A percentile compares a stretch with the other conserved stretches of the same genome.
These are phyloP conservation scores for Saccharomycopsis crataegensis DNA, from an alignment of 1,139 yeast species.

Conservation along the genomic window DNA sequence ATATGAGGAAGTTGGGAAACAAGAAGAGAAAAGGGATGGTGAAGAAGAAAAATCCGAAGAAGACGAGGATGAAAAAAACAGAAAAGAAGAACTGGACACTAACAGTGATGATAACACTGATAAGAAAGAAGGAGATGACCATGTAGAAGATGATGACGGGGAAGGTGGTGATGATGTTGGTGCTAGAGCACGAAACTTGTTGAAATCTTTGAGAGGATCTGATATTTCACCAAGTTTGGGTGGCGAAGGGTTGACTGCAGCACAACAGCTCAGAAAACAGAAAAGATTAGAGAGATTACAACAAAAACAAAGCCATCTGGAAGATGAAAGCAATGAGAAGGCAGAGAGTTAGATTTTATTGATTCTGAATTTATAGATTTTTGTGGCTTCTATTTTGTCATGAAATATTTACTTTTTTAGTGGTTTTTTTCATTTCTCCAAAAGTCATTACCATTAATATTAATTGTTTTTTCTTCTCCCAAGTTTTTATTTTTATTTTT, in stretches of 20 bases:
- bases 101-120: neutral
- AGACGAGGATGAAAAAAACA: neutral
- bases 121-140: neutral
- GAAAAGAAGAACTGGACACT: neutral
- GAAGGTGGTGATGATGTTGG: constrained; percentile 36
- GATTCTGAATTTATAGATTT: no score
- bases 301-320: constrained; percentile 1
- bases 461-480: no score
- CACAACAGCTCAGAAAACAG: constrained; percentile 26
- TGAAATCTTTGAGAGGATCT: constrained; percentile 47
- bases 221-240: constrained; percentile 16
- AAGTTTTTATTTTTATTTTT: no score
- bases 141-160: neutral
- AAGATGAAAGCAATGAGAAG: constrained; percentile 1
- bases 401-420: no score
- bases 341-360: no score
- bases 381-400: no score
- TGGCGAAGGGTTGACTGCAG: constrained; percentile 23
- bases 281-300: constrained; percentile 23
- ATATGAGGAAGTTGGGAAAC: no score
- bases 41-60: neutral
- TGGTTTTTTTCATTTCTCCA: no score
- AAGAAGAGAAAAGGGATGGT: neutral
- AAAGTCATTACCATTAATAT: no score
- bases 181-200: constrained; percentile 50